These are phyloP conservation scores for Leucoagaricus sp. DNA, from an alignment of 1,284 basidiomycete genomes.

Conservation along the genomic window DNA sequence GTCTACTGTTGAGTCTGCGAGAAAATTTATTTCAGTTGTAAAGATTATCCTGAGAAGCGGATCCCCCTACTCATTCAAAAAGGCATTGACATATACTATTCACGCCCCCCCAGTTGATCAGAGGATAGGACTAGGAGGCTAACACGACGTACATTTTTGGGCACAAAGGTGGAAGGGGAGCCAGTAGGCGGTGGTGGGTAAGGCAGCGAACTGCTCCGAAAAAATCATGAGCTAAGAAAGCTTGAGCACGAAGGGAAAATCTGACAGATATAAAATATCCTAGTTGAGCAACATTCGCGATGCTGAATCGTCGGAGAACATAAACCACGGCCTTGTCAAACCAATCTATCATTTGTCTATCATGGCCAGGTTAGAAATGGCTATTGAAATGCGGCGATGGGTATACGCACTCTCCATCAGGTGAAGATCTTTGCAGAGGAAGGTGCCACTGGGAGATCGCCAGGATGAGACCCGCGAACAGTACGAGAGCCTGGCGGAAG, in stretches of 20 bases:
- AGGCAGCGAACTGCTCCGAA: conserved; percentile 17
- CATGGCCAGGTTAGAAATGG: neutral
- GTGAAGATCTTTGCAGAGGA: neutral
- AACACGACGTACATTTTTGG: conserved; percentile 20
- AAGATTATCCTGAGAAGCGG: no score
- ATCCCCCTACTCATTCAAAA: conserved; percentile 19
- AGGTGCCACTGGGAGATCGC: neutral
- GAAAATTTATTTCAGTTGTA: no score
- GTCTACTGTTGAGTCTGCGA: conserved; percentile 22
- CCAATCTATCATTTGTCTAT: neutral
- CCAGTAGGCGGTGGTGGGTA: conserved; percentile 22
- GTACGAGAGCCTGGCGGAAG: neutral
- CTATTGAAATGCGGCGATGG: neutral
- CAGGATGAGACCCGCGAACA: conserved; percentile 1
- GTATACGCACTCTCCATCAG: neutral
- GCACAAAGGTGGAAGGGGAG: conserved; percentile 24
- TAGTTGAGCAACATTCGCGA: conserved; percentile 20
- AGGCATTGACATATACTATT: conserved; percentile 19
- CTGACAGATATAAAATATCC: conserved; percentile 18
- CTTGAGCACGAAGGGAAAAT: neutral
- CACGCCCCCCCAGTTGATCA: neutral
- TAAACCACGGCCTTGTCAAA: conserved; percentile 14
- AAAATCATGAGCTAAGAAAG: neutral
- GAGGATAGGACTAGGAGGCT: neutral
- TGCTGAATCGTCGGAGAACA: conserved; percentile 16